These are phyloP conservation scores for Pistacia integerrima DNA, from an alignment of 345 rosid species.

Conservation along the genomic window DNA sequence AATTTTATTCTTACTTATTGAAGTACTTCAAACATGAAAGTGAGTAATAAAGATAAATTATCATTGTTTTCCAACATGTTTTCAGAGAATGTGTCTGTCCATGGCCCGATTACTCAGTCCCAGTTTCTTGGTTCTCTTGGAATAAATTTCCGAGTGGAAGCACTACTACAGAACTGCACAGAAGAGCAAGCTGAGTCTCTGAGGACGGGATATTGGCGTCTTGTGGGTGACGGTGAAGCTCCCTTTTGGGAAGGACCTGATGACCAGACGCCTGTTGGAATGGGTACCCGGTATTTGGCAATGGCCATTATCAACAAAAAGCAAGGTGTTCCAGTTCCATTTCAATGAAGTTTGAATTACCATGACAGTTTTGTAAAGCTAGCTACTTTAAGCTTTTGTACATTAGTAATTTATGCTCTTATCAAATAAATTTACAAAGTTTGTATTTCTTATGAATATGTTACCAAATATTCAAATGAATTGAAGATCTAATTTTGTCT, in stretches of 20 bases:
- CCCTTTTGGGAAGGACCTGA: conserved; percentile 97
- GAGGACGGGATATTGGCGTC: conserved; percentile 86
- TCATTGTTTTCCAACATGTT: conserved; percentile 12
- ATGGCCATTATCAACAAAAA: conserved; percentile 87
- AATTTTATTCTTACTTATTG: too few relatives aligned
- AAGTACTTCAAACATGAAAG: background rate
- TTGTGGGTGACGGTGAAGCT: conserved; percentile 95
- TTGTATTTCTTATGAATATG: background rate
- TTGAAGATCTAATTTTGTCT: background rate
- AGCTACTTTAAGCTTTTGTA: background rate
- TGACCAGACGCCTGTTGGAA: conserved; percentile 73
- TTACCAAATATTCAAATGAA: background rate
- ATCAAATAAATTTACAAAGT: conserved; percentile 6
- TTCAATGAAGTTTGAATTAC: conserved; percentile 41
- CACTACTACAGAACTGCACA: conserved; percentile 68
- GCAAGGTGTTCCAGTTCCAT: conserved; percentile 79
- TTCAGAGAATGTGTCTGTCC: conserved; percentile 69
- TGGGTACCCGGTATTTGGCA: conserved; percentile 91
- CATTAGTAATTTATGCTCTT: conserved; percentile 6
- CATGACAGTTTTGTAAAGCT: background rate
- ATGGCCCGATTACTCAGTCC: conserved; percentile 90
- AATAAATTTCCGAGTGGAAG: conserved; percentile 92
- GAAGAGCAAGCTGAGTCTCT: conserved; percentile 82
- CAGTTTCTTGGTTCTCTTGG: conserved; percentile 91
- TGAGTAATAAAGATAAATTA: too few relatives aligned